A percentile compares a stretch with the other conserved stretches of the same genome.
Conservation (phyloP, 2,329 filamentous ascomycete species). For the Westerdykella sp. region DNA sequence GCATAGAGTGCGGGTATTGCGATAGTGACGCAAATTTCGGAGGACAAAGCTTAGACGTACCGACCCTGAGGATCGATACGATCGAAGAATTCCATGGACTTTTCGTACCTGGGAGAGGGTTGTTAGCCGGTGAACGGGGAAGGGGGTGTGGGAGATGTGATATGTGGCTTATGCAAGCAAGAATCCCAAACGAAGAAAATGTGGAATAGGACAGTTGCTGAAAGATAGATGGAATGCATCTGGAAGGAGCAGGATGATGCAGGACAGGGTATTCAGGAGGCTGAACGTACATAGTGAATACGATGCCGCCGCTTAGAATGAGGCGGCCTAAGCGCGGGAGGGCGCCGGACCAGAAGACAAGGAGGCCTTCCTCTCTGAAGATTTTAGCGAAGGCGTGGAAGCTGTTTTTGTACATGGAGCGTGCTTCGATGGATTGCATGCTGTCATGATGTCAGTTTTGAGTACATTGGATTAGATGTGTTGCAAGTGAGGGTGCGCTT, state of each 20-base stretch:
- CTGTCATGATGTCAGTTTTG: constrained; percentile 35
- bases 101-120: constrained; percentile 62
- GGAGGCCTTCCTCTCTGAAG: constrained; percentile 78
- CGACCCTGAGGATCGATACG: constrained; percentile 72
- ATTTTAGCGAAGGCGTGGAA: constrained; percentile 77
- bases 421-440: constrained; percentile 94
- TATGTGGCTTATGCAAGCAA: too few relatives aligned
- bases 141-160: too few relatives aligned
- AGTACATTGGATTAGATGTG: neutral
- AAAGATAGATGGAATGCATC: too few relatives aligned
- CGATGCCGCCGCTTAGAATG: constrained; percentile 89
- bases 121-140: too few relatives aligned
- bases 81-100: constrained; percentile 84
- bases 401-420: constrained; percentile 75
- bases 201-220: too few relatives aligned
- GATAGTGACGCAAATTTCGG: too few relatives aligned
- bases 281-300: constrained; percentile 74
- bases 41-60: constrained; percentile 55
- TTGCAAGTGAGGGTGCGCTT: too few relatives aligned
- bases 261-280: too few relatives aligned
- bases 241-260: too few relatives aligned
- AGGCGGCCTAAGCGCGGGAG: constrained; percentile 76
- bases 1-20: too few relatives aligned
- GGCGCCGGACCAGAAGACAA: constrained; percentile 93
- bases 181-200: too few relatives aligned